These are phyloP conservation scores for Serendipita vermifera DNA, from an alignment of 768 basidiomycete species.

Conservation along the genomic window DNA sequence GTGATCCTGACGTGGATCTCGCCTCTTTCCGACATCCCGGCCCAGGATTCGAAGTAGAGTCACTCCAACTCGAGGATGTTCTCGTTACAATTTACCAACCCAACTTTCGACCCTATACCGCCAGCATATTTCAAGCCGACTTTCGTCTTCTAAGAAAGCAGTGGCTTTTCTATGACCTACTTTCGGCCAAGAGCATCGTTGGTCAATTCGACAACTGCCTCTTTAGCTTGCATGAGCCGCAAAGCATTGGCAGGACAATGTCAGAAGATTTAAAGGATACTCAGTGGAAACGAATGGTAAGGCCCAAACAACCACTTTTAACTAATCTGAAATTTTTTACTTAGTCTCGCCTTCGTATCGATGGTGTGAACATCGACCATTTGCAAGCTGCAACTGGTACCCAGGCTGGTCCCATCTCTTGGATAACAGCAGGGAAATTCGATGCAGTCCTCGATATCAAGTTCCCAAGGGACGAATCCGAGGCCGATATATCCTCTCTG, in stretches of 20 bases:
- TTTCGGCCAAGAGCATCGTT: conserved; percentile 89
- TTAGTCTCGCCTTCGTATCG: conserved; percentile 89
- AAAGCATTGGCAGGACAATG: conserved; percentile 84
- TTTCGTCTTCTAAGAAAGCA: conserved; percentile 73
- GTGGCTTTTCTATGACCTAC: conserved; percentile 91
- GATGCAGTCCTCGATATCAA: conserved; percentile 97
- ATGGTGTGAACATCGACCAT: conserved; percentile 94
- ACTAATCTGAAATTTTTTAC: conserved; percentile 7
- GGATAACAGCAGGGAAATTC: conserved; percentile 94
- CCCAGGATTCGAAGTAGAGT: conserved; percentile 82
- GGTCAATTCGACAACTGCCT: conserved; percentile 97
- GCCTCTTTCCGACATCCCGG: conserved; percentile 65
- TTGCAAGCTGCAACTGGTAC: conserved; percentile 69
- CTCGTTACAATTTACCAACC: conserved; percentile 93
- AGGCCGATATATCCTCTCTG: conserved; percentile 63
- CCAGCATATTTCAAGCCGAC: conserved; percentile 88
- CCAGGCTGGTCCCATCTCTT: conserved; percentile 77
- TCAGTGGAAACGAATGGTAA: conserved; percentile 80
- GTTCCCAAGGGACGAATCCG: conserved; percentile 69
- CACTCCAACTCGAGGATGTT: conserved; percentile 81
- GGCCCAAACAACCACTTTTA: conserved; percentile 17
- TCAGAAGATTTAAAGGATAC: conserved; percentile 74
- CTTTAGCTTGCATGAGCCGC: conserved; percentile 90
- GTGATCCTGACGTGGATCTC: conserved; percentile 55
- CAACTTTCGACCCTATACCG: conserved; percentile 81